Base-by-base conservation (phyloP, 495 filamentous ascomycete genomes). In the Lichenothelia convexa region DNA sequence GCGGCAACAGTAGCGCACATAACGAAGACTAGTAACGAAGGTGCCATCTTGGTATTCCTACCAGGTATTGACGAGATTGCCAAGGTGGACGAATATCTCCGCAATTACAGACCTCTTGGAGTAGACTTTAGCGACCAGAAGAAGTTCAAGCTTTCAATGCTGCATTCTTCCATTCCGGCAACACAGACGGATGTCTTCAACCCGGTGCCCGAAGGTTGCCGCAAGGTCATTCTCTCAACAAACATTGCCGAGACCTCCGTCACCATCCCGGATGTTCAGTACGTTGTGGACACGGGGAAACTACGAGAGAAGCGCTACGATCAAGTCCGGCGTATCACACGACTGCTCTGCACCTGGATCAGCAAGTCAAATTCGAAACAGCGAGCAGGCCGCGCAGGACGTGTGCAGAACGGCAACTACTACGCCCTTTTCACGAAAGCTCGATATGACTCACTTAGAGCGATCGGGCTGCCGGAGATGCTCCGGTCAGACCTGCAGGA, bases 161-260 rank as follows among this genome's bases (percentile, higher is more conserved):
- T 72, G n/a, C 71, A 75, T 46, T 65, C 71, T 2, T 54, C 48
- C 11, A 50, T 69, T 9, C 57, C 61, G 5, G 56, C 59, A 9
- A 51, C 49, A 17, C 63, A 71, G 38, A 52, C 49, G 3, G 60
- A 66, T 13, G 53, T 71, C 17, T 61, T 65, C 40, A 49, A 54
- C 2, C 45, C 58, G 4, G 48, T 62, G 6, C 63, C 64, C 12
- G 20, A 44, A 31, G 68, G 65, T 15, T 66, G 65, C 29, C 57
- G 71, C 26, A 64, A 71, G 41, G 58, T 75, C 19, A 64, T 75
- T 27, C 50, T 75, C 8, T 55, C 70, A 8, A 75, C 70, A 0
- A 71, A 75, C 43, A 65, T 75, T 35, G 68, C 70, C 2, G 70
- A 75, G 44, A 72, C 70, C 0, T 73, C 70, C 3, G 46, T 75